Evolutionary conservation across 2,329 filamentous ascomycete genomes (phyloP).

Genomic region (Fusarium paranaense): DNA sequence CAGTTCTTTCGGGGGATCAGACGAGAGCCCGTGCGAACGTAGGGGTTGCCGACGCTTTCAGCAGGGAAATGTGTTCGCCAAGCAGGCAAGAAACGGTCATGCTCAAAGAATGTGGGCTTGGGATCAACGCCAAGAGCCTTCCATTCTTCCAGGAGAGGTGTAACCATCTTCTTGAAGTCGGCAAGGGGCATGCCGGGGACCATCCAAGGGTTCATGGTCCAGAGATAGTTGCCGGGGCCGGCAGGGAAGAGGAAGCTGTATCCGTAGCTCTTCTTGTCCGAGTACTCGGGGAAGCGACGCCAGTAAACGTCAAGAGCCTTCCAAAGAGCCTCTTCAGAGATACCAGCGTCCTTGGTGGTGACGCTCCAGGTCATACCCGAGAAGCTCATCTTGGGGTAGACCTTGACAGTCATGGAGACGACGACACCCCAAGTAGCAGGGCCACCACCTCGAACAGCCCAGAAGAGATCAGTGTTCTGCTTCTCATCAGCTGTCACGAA

Average conservation of each 20-base stretch:
- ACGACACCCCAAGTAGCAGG: slow-evolving; percentile 61
- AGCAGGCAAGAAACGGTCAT: slow-evolving; percentile 44
- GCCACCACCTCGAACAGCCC: slow-evolving; percentile 69
- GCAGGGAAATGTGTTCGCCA: slow-evolving; percentile 43
- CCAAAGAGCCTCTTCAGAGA: slow-evolving; percentile 45
- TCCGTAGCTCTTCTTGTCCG: slow-evolving; percentile 40
- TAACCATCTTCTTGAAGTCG: slow-evolving; percentile 37
- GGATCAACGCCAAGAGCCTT: slow-evolving; percentile 45
- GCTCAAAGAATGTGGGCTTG: slow-evolving; percentile 41
- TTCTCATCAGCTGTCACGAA: slow-evolving; percentile 55
- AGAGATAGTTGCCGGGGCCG: slow-evolving; percentile 47
- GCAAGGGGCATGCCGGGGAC: slow-evolving; percentile 44
- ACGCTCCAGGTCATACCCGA: slow-evolving; percentile 46
- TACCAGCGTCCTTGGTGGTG: slow-evolving; percentile 40
- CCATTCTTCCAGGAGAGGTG: slow-evolving; percentile 48
- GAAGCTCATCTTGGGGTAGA: slow-evolving; percentile 49
- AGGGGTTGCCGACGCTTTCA: slow-evolving; percentile 40
- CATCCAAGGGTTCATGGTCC: slow-evolving; percentile 46
- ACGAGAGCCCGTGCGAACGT: slow-evolving; percentile 41
- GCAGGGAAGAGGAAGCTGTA: slow-evolving; percentile 42
- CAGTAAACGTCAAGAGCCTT: slow-evolving; percentile 42
- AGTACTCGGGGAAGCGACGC: slow-evolving; percentile 42
- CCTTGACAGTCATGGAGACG: slow-evolving; percentile 51
- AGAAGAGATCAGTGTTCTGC: slow-evolving; percentile 68
- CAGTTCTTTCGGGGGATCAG: slow-evolving; percentile 44